phyloP scores from a whole-genome alignment of 371 early-diverging fungal species.

The Syncephalastrum sp. region DNA sequence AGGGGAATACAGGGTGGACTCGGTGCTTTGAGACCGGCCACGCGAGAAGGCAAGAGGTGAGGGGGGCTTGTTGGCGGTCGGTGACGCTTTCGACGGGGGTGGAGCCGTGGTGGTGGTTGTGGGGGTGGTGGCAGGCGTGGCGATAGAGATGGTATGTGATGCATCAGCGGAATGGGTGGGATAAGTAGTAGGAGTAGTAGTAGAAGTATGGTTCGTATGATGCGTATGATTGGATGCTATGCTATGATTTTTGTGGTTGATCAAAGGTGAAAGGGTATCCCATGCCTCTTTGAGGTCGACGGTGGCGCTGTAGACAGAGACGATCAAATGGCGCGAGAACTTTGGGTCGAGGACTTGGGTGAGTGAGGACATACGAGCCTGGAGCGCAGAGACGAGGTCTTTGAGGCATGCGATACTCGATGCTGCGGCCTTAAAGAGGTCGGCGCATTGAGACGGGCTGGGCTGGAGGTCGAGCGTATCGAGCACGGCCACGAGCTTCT shows the following conservation, averaged over 20 bases:
- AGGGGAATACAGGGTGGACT: too few species aligned
- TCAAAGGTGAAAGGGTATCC: conserved; percentile 32
- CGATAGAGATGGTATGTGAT: conserved; percentile 2
- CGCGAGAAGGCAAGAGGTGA: neutral
- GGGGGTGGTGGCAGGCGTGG: conserved; percentile 4
- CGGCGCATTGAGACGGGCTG: conserved; percentile 3
- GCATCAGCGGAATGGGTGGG: neutral
- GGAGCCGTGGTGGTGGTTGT: conserved; percentile 3
- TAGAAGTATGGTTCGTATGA: neutral
- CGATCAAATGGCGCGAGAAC: conserved; percentile 43
- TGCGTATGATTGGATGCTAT: conserved; percentile 6
- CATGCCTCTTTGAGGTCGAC: conserved; percentile 55
- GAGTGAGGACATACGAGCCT: conserved; percentile 24
- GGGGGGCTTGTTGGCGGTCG: neutral
- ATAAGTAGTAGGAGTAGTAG: too few species aligned
- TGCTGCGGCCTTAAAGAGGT: conserved; percentile 15
- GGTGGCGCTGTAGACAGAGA: conserved; percentile 47
- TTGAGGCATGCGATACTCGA: conserved; percentile 21
- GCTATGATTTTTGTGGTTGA: neutral
- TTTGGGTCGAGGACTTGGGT: conserved; percentile 43
- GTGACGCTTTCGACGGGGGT: neutral
- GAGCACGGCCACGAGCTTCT: conserved; percentile 15
- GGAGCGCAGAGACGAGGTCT: conserved; percentile 24
- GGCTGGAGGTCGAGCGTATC: conserved; percentile 13
- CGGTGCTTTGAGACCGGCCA: conserved; percentile 13